phyloP scores from a whole-genome alignment of 345 rosid genomes.

The Stellera chamaejasme region DNA sequence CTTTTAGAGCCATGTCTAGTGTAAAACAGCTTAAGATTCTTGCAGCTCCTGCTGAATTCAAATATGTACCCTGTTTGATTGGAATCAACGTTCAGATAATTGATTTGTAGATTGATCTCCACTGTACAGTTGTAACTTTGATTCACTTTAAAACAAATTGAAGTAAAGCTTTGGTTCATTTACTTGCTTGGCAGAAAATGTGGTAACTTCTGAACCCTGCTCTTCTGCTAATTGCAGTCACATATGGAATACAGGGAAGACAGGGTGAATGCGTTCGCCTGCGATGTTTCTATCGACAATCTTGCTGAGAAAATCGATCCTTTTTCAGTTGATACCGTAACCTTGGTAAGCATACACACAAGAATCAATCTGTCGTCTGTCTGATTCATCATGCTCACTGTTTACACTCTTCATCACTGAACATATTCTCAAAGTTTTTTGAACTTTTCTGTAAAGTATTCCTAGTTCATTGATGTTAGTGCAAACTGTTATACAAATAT shows the following conservation, averaged over 20 bases:
- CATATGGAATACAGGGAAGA: constrained; percentile 28
- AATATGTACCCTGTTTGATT: no score
- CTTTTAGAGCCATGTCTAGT: no score
- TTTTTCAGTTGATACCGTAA: constrained; percentile 44
- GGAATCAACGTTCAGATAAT: no score
- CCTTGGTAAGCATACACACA: constrained; percentile 30
- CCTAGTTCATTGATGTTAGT: constrained; percentile 10
- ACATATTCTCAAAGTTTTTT: not conserved
- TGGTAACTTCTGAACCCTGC: not conserved
- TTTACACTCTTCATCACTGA: not conserved
- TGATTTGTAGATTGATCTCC: no score
- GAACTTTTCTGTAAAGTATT: not conserved
- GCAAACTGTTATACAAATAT: not conserved
- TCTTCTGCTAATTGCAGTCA: constrained; percentile 26
- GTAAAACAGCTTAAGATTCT: no score
- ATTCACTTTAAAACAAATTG: no score
- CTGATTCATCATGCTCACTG: not conserved
- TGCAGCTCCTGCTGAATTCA: no score
- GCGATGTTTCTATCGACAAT: constrained; percentile 31
- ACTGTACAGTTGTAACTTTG: no score
- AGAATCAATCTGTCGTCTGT: not conserved
- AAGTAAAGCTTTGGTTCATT: no score
- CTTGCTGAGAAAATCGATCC: constrained; percentile 29
- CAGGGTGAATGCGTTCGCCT: constrained; percentile 33
- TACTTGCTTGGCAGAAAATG: no score